phyloP scores from a whole-genome alignment of 257 asterid species.

The Nicotiana otophora region DNA sequence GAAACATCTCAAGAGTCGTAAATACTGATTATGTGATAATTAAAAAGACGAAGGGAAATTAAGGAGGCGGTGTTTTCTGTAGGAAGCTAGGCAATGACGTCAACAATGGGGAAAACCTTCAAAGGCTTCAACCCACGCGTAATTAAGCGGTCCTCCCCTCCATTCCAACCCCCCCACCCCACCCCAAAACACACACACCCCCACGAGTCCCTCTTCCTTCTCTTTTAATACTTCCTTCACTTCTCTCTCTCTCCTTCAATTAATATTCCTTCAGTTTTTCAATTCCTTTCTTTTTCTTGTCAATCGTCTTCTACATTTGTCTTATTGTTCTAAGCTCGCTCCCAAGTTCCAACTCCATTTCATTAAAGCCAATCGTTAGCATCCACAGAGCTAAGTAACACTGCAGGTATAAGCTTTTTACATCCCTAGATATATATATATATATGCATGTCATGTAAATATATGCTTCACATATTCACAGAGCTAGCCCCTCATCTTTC shows the following conservation, averaged over 20 bases:
- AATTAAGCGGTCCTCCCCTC: conserved; percentile 51
- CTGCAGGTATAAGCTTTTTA: conserved; percentile 5
- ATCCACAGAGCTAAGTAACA: conserved; percentile 11
- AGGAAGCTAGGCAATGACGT: conserved; percentile 29
- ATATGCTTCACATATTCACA: background rate
- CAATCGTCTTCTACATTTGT: conserved; percentile 20
- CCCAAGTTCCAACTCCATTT: background rate
- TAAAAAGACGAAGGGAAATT: background rate
- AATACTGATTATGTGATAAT: background rate
- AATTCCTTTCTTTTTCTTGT: background rate
- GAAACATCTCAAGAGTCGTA: too few relatives aligned
- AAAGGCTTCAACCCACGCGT: conserved; percentile 45
- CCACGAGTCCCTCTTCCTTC: background rate
- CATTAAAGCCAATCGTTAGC: background rate
- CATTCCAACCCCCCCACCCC: background rate
- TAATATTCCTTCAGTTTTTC: background rate
- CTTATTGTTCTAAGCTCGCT: conserved; percentile 9
- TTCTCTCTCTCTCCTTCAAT: background rate
- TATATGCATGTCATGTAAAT: background rate
- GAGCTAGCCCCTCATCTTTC: background rate
- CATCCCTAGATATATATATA: background rate
- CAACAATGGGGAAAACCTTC: conserved; percentile 51
- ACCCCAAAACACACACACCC: too few relatives aligned
- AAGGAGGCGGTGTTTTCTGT: background rate
- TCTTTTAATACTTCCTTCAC: conserved; percentile 17